Evolutionary conservation across 148 eudicot genomes (phyloP).

Genomic region (Chenopodium formosanum): DNA sequence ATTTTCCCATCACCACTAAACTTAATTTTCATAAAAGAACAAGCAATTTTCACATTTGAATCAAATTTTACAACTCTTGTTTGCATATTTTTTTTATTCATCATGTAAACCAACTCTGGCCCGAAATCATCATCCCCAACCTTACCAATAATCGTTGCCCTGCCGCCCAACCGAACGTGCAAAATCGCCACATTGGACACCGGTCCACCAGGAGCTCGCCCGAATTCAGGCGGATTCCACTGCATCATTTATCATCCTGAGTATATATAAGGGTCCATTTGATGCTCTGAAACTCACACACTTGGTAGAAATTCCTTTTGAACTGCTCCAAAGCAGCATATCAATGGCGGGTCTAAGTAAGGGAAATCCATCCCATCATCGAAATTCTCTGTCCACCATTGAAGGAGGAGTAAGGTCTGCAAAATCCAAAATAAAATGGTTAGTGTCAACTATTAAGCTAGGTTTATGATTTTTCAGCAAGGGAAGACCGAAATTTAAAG

Average conservation of each 20-base stretch:
- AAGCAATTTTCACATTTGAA: conserved; percentile 44
- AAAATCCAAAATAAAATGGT: too few species aligned
- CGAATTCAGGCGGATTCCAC: conserved; percentile 93
- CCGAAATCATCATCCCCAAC: conserved; percentile 81
- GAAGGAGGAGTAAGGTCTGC: too few species aligned
- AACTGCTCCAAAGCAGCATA: conserved; percentile 85
- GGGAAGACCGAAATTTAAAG: too few species aligned
- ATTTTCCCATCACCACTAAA: conserved; percentile 62
- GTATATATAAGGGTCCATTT: conserved; percentile 79
- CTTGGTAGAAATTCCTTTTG: conserved; percentile 84
- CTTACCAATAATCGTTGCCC: conserved; percentile 84
- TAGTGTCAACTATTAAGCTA: too few species aligned
- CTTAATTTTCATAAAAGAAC: conserved; percentile 60
- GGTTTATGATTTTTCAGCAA: too few species aligned
- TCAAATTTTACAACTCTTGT: conserved; percentile 69
- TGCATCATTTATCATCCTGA: conserved; percentile 89
- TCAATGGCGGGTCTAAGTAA: conserved; percentile 65
- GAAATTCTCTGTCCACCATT: conserved; percentile 16
- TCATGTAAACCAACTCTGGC: conserved; percentile 58
- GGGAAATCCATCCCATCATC: conserved; percentile 68
- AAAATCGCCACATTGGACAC: conserved; percentile 79
- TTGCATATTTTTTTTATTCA: conserved; percentile 80
- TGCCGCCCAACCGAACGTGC: conserved; percentile 75
- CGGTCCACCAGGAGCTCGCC: conserved; percentile 76
- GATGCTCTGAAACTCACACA: conserved; percentile 62